phyloP scores from a whole-genome alignment of 495 filamentous ascomycete species.

The Penicillium subrubescens region DNA sequence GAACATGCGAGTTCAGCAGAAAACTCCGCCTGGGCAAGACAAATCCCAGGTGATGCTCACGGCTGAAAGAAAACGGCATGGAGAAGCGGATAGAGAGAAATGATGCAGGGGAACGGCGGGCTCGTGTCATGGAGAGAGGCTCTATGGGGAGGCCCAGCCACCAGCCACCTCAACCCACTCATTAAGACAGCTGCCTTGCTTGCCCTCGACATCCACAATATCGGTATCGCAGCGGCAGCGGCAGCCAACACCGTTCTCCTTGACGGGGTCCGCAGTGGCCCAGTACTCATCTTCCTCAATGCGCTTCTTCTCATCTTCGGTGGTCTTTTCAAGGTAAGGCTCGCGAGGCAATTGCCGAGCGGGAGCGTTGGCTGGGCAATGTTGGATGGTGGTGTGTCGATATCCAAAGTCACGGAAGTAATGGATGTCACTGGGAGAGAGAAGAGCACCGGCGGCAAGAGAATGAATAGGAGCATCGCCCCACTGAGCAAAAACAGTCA shows the following conservation, averaged over 20 bases:
- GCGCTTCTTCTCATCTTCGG: conserved; percentile 80
- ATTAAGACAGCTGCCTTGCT: conserved; percentile 88
- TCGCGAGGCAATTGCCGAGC: conserved; percentile 80
- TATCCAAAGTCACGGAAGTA: conserved; percentile 99
- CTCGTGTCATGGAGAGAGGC: conserved; percentile 1
- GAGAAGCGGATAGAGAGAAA: conserved; percentile 31
- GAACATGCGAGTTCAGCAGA: conserved; percentile 43
- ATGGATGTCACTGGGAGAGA: conserved; percentile 83
- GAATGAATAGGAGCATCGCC: conserved; percentile 99
- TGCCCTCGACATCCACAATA: conserved; percentile 95
- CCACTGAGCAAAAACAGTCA: conserved; percentile 62
- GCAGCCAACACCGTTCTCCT: conserved; percentile 97
- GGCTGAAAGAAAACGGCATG: conserved; percentile 39
- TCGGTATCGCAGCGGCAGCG: conserved; percentile 98
- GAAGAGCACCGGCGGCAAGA: conserved; percentile 86
- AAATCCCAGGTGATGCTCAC: conserved; percentile 39
- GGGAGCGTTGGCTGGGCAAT: conserved; percentile 96
- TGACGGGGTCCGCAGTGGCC: conserved; percentile 80
- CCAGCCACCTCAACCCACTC: conserved; percentile 99
- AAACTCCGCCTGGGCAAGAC: conserved; percentile 38
- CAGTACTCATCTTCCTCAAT: conserved; percentile 97
- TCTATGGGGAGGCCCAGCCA: conserved; percentile 79
- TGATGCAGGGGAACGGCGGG: conserved; percentile 36
- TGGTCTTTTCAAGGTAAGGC: conserved; percentile 84
- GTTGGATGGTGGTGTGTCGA: conserved; percentile 97